Conservation (phyloP, 805 yeast species). For the Lachancea mirantina region DNA sequence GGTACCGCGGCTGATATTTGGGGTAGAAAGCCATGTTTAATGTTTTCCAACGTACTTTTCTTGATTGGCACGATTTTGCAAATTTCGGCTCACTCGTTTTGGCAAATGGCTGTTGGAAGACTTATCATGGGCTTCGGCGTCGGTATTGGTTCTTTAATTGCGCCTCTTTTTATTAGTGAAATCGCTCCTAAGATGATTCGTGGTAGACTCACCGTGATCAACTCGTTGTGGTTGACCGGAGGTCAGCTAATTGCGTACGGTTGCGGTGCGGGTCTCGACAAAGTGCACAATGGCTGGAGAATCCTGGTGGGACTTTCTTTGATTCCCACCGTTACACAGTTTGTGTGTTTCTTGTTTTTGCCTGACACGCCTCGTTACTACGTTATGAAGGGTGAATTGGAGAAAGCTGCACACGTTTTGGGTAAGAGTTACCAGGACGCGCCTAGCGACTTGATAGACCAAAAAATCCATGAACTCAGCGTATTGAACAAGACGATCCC, state of each 20-base stretch:
- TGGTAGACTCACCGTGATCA: constrained; percentile 83
- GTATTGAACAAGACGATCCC: constrained; percentile 39
- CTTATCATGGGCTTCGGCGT: constrained; percentile 95
- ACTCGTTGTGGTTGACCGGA: constrained; percentile 85
- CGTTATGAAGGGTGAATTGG: constrained; percentile 59
- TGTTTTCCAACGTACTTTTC: constrained; percentile 77
- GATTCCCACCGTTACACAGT: constrained; percentile 78
- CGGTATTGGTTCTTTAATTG: constrained; percentile 86
- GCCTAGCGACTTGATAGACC: constrained; percentile 53
- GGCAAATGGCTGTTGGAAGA: constrained; percentile 91
- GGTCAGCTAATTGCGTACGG: constrained; percentile 94
- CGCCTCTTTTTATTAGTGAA: constrained; percentile 91
- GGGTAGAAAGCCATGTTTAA: constrained; percentile 80
- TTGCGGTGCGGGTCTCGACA: constrained; percentile 78
- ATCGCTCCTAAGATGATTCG: constrained; percentile 88
- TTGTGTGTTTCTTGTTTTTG: constrained; percentile 68
- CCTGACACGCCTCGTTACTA: constrained; percentile 95
- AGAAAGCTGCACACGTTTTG: constrained; percentile 61
- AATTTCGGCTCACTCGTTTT: constrained; percentile 68
- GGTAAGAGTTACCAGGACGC: constrained; percentile 56
- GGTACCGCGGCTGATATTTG: constrained; percentile 75
- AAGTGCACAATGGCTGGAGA: constrained; percentile 84
- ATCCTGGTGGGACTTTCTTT: constrained; percentile 83
- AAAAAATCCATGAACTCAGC: constrained; percentile 61
- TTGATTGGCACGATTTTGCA: constrained; percentile 81